Evolutionary conservation across 2,329 filamentous ascomycete genomes (phyloP), one percentile per base, ranked within the genome.

Genomic region (Ophioceras dolichostomum): DNA sequence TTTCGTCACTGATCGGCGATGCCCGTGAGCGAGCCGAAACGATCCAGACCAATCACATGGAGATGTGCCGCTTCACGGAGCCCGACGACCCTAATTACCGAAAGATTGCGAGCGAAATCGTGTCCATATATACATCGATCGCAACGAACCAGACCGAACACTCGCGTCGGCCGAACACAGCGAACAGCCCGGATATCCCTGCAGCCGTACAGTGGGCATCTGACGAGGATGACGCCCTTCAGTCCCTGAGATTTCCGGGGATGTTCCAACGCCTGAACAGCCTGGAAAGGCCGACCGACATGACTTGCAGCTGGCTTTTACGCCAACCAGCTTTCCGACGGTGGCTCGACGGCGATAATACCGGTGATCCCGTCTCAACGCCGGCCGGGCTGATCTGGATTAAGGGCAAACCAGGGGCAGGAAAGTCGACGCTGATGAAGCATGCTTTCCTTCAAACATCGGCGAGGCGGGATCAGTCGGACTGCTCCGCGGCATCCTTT

Each of bases 381-480:
- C n/a, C n/a, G n/a, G 2, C n/a, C 9, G 43, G 39, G 5, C 17
- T 45, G 9, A 35, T 45, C 9, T 36, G 24, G 32, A 10, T 45
- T 3, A 43, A 37, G 14, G 43, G 42, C 10, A n/a, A 44, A 10
- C 44, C 44, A 16, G 40, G 44, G 9, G 20, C 42, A 1, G 42
- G 42, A 13, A 46, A 46, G 32, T 47, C 45, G 2, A 42, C 39
- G 0, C 20, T 46, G 4, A 44, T 45, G 41, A 39, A 39, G 21
- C 28, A 34, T 7, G 42, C 34, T 1, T 37, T 29, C 13, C 16
- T 22, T 33, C 10, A 16, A 1, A n/a, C 7, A 17, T 12, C 38
- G 10, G 14, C 9, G 18, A 5, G 10, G 27, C 18, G 12, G 5
- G 16, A 21, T 4, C 17, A 34, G 12, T 5, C 32, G 4, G 7